Conservation (phyloP, 306 rosid species). For the Prosopis cineraria region DNA sequence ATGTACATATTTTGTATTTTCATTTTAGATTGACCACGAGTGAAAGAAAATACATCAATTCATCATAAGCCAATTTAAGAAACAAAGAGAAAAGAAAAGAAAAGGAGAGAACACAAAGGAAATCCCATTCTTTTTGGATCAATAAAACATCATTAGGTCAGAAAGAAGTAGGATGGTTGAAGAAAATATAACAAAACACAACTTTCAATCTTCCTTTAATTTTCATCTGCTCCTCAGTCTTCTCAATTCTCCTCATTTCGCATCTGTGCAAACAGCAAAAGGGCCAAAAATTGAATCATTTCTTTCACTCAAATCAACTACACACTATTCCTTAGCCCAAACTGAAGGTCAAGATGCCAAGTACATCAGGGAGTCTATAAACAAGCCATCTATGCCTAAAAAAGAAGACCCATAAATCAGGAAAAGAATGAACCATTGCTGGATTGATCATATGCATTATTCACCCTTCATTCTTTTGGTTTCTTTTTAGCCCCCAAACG, state of each 20-base stretch:
- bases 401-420: conserved; percentile 30
- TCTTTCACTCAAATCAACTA: not conserved
- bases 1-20: not conserved
- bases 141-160: not conserved
- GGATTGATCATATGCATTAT: not conserved
- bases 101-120: not conserved
- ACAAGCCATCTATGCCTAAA: not conserved
- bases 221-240: not conserved
- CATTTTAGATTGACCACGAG: not conserved
- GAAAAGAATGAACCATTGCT: conserved; percentile 11
- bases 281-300: not conserved
- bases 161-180: not conserved
- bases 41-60: not conserved
- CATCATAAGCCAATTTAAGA: not conserved
- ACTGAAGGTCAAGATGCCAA: not conserved
- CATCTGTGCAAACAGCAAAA: not conserved
- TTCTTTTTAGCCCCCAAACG: not conserved
- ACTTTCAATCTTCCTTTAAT: not conserved
- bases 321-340: not conserved
- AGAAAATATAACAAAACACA: not conserved
- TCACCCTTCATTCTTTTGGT: not conserved
- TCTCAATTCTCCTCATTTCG: not conserved
- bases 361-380: not conserved
- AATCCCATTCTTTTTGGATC: not conserved
- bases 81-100: not conserved